These are phyloP conservation scores for Chaetomium strumarium DNA, from an alignment of 2,329 filamentous ascomycete species.

Conservation along the genomic window DNA sequence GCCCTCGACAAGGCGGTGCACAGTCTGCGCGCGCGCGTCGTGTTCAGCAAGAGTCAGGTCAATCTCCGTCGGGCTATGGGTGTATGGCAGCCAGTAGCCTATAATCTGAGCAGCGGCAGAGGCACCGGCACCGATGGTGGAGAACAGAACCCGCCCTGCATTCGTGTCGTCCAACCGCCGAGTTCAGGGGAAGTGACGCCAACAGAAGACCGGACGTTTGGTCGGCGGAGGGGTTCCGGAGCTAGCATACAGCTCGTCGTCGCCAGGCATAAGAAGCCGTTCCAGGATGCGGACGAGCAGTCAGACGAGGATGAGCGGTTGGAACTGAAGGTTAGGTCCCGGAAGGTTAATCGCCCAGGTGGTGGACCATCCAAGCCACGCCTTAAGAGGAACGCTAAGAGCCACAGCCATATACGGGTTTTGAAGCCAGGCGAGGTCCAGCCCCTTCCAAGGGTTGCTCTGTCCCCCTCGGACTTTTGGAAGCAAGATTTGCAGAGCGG, in stretches of 20 bases:
- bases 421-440: conserved; percentile 8
- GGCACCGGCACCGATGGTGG: not conserved
- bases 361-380: conserved; percentile 18
- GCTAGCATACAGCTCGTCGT: conserved; percentile 41
- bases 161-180: conserved; percentile 7
- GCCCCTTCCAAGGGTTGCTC: no score
- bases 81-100: conserved; percentile 24
- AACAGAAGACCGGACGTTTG: conserved; percentile 28
- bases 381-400: conserved; percentile 22
- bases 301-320: conserved; percentile 26
- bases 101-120: not conserved
- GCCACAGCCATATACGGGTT: conserved; percentile 19
- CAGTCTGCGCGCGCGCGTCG: conserved; percentile 58
- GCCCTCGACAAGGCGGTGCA: conserved; percentile 73
- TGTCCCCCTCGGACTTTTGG: not conserved
- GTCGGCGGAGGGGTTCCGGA: conserved; percentile 45
- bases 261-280: conserved; percentile 30
- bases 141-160: not conserved
- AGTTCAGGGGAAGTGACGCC: conserved; percentile 22
- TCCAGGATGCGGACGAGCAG: conserved; percentile 33
- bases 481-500: not conserved
- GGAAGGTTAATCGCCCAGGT: conserved; percentile 1
- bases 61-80: conserved; percentile 42
- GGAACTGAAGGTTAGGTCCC: conserved; percentile 21
- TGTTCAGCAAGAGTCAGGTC: conserved; percentile 61